Conservation (phyloP, 2,329 filamentous ascomycete genomes). For the Sclerotinia borealis region DNA sequence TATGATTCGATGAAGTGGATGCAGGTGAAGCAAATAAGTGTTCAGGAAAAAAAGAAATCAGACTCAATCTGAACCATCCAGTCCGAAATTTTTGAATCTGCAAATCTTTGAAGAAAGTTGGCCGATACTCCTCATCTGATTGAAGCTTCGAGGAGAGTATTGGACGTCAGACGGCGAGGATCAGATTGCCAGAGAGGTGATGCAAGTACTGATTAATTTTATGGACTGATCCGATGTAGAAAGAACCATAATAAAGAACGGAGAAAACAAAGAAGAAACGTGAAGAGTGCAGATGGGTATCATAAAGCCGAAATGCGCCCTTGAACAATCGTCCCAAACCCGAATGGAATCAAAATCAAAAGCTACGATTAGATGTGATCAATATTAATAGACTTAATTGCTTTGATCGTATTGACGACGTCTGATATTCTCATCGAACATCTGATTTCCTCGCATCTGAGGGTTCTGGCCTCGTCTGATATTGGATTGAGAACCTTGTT, state of each 20-base stretch:
- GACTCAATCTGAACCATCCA: not conserved
- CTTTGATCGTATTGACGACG: not conserved
- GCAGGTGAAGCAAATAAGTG: not conserved
- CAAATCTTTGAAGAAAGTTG: not conserved
- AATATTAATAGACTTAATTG: not conserved
- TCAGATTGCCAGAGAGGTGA: not conserved
- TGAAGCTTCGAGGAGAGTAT: not conserved
- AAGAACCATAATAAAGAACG: not conserved
- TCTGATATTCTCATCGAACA: not conserved
- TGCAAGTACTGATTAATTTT: not conserved
- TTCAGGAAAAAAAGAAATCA: not conserved
- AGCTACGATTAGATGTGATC: not conserved
- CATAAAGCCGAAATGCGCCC: not conserved
- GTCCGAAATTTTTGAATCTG: not conserved
- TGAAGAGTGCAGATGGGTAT: not conserved
- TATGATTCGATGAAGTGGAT: not conserved
- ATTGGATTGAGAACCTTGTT: not conserved
- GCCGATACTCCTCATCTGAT: not conserved
- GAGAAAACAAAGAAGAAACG: not conserved
- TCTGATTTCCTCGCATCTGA: constrained; percentile 3
- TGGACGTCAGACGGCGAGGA: not conserved
- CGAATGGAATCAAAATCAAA: not conserved
- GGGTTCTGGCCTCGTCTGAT: not conserved
- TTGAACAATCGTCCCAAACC: not conserved
- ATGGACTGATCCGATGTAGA: not conserved